Evolutionary conservation across 2,329 filamentous ascomycete genomes (phyloP).

Genomic region (Claviceps arundinis): DNA sequence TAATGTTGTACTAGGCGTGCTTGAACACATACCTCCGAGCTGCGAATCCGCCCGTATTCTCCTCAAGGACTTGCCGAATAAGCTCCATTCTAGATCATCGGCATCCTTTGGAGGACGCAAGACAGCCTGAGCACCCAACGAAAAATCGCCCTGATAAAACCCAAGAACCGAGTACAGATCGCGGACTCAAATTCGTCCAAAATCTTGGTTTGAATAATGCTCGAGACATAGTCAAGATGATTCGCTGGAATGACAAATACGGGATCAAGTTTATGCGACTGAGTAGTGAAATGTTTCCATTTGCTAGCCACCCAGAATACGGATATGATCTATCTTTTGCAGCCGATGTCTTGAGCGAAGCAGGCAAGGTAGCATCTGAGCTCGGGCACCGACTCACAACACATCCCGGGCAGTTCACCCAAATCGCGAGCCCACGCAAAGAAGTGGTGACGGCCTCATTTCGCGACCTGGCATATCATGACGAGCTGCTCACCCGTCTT

Average conservation of each 20-base stretch:
- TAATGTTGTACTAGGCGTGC: slow-evolving; percentile 46
- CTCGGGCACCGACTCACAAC: slow-evolving; percentile 77
- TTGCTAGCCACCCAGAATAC: slow-evolving; percentile 76
- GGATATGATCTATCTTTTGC: slow-evolving; percentile 83
- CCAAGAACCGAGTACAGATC: slow-evolving; percentile 49
- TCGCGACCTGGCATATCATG: slow-evolving; percentile 77
- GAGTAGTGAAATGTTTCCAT: slow-evolving; percentile 94
- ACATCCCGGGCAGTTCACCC: slow-evolving; percentile 87
- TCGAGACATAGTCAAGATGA: slow-evolving; percentile 69
- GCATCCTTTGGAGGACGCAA: slow-evolving; percentile 64
- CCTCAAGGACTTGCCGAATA: slow-evolving; percentile 82
- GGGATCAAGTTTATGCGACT: slow-evolving; percentile 86
- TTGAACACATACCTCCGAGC: slow-evolving; percentile 82
- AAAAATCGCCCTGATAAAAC: slow-evolving; percentile 76
- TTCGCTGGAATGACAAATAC: slow-evolving; percentile 85
- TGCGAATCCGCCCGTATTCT: slow-evolving; percentile 74
- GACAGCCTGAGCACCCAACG: slow-evolving; percentile 63
- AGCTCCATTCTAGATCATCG: slow-evolving; percentile 81
- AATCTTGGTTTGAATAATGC: slow-evolving; percentile 69
- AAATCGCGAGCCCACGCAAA: slow-evolving; percentile 69
- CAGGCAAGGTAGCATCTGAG: slow-evolving; percentile 62
- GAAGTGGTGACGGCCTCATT: slow-evolving; percentile 66
- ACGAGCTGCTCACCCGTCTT: slow-evolving; percentile 68
- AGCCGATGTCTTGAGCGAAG: slow-evolving; percentile 60
- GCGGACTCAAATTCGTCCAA: slow-evolving; percentile 63